Evolutionary conservation across 495 filamentous ascomycete genomes (phyloP).

Genomic region (Penicillium odoratum): DNA sequence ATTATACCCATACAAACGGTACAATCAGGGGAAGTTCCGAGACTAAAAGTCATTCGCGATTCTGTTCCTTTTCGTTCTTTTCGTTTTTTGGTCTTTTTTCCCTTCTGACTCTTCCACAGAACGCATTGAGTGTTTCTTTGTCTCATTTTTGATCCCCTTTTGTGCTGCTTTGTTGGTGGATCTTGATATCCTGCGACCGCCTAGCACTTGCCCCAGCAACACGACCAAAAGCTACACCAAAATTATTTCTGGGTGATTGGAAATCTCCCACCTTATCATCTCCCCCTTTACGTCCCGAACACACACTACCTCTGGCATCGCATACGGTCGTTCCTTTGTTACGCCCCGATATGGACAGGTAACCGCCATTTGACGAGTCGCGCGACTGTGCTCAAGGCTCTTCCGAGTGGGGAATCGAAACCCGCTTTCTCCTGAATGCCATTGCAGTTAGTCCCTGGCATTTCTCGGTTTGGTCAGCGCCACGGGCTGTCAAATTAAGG

Average conservation of each 20-base stretch:
- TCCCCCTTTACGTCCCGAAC: constrained; percentile 1
- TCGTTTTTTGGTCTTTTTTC: neutral
- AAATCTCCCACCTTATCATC: constrained; percentile 5
- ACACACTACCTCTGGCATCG: constrained; percentile 10
- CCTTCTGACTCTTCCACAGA: neutral
- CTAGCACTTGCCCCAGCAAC: constrained; percentile 34
- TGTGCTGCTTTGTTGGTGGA: constrained; percentile 22
- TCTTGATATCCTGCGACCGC: constrained; percentile 29
- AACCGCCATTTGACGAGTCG: constrained; percentile 38
- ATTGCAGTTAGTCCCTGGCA: constrained; percentile 31
- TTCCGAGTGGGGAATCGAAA: constrained; percentile 31
- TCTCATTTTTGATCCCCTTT: constrained; percentile 1
- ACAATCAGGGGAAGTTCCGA: constrained; percentile 18
- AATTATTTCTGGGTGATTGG: constrained; percentile 23
- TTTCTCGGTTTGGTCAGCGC: constrained; percentile 22
- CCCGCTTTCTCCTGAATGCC: constrained; percentile 36
- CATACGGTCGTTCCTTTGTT: constrained; percentile 27
- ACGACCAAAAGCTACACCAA: constrained; percentile 24
- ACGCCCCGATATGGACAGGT: constrained; percentile 45
- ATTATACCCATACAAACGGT: constrained; percentile 13
- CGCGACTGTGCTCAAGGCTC: constrained; percentile 44
- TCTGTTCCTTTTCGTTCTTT: neutral
- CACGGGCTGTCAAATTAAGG: constrained; percentile 21
- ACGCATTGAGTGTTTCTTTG: neutral
- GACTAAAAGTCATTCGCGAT: neutral